Percentiles rank a stretch among this genome's conserved stretches.
phyloP scores from a whole-genome alignment of 2,329 filamentous ascomycete genomes.

The Nigrospora oryzae region DNA sequence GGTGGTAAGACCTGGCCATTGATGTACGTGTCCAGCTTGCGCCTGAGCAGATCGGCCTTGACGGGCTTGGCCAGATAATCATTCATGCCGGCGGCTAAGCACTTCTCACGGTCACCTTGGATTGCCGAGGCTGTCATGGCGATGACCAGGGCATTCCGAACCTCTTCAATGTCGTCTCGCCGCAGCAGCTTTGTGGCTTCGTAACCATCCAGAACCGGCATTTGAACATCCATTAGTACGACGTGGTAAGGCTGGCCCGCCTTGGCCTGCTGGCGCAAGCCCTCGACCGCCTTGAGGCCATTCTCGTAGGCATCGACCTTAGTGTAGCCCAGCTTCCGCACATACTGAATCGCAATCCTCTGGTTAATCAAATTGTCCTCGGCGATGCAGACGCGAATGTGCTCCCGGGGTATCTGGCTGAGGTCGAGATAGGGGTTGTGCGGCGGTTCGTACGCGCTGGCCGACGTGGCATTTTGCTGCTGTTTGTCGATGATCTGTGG shows the following conservation, averaged over 20 bases:
- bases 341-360: constrained; percentile 86
- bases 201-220: constrained; percentile 89
- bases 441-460: constrained; percentile 30
- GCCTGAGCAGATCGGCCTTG: constrained; percentile 76
- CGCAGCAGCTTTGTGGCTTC: constrained; percentile 81
- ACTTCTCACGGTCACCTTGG: constrained; percentile 89
- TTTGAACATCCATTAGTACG: constrained; percentile 92
- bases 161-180: constrained; percentile 64
- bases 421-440: constrained; percentile 53
- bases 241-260: constrained; percentile 78
- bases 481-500: constrained; percentile 32
- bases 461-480: constrained; percentile 1
- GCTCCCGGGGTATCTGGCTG: constrained; percentile 62
- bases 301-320: constrained; percentile 83
- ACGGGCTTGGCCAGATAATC: constrained; percentile 95
- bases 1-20: constrained; percentile 24
- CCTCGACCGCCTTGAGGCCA: constrained; percentile 79
- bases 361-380: constrained; percentile 95
- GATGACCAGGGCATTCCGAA: constrained; percentile 82
- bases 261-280: constrained; percentile 62
- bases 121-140: constrained; percentile 97
- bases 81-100: constrained; percentile 93
- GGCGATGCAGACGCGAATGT: constrained; percentile 83
- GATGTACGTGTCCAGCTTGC: constrained; percentile 61
- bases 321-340: constrained; percentile 74